Evolutionary conservation across 345 rosid genomes (phyloP).

Genomic region (Trapa incisa): DNA sequence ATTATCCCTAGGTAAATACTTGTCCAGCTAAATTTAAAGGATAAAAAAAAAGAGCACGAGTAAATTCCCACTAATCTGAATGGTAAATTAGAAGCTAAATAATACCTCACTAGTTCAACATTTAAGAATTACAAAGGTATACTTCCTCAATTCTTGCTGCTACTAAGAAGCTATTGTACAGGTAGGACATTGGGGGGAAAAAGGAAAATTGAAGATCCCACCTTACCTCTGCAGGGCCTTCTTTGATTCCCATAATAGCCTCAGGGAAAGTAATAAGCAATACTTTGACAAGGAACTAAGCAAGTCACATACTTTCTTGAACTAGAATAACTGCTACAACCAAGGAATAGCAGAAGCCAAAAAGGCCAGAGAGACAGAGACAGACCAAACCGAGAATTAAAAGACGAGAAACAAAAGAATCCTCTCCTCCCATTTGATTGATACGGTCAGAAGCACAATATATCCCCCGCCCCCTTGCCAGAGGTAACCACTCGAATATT

Average conservation of each 20-base stretch:
- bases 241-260: conserved; percentile 12
- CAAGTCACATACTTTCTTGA: not conserved
- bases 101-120: not conserved
- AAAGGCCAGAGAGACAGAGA: conserved; percentile 5
- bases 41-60: not conserved
- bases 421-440: conserved; percentile 9
- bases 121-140: conserved; percentile 20
- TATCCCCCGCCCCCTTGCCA: conserved; percentile 11
- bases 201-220: conserved; percentile 15
- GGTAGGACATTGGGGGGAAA: conserved; percentile 24
- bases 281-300: not conserved
- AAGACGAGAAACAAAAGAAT: conserved; percentile 10
- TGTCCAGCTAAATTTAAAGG: not conserved
- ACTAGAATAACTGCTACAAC: conserved; percentile 2
- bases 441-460: conserved; percentile 13
- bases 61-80: not conserved
- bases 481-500: conserved; percentile 18
- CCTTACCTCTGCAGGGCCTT: conserved; percentile 16
- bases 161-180: conserved; percentile 31
- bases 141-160: conserved; percentile 14
- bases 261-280: conserved; percentile 3
- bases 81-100: not conserved
- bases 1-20: not conserved
- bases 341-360: not conserved
- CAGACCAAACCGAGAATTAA: conserved; percentile 3